These are phyloP conservation scores for Boletus sp. DNA, from an alignment of 768 basidiomycete genomes.

Conservation along the genomic window DNA sequence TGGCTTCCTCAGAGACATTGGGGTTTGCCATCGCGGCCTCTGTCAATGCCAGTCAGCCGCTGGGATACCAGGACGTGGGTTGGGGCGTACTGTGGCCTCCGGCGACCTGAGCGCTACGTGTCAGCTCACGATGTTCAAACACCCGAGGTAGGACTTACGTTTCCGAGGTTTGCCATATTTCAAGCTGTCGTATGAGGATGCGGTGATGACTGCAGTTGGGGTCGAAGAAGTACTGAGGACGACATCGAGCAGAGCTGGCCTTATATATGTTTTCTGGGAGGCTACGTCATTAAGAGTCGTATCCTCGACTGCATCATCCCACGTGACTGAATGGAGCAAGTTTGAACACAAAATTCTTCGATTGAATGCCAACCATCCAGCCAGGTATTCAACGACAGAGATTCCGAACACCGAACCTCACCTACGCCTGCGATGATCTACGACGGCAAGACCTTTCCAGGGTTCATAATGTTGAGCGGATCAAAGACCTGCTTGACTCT, in stretches of 20 bases:
- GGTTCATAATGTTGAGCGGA: constrained; percentile 89
- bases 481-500: constrained; percentile 88
- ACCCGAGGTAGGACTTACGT: constrained; percentile 7
- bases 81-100: constrained; percentile 12
- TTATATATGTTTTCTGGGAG: constrained; percentile 10
- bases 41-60: constrained; percentile 1
- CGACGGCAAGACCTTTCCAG: constrained; percentile 66
- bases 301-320: neutral
- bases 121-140: neutral
- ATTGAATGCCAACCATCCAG: neutral
- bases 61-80: neutral
- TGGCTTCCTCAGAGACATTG: constrained; percentile 19
- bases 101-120: constrained; percentile 5
- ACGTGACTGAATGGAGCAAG: neutral
- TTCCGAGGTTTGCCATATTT: constrained; percentile 18
- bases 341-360: neutral
- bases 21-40: constrained; percentile 28
- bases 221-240: neutral
- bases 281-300: constrained; percentile 8
- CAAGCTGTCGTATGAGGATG: neutral
- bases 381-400: neutral
- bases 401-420: neutral
- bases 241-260: neutral
- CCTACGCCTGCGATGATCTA: too few relatives aligned
- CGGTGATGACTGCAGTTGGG: neutral